Percentiles rank a stretch among this genome's conserved stretches.
phyloP scores from a whole-genome alignment of 352 stramenopile species.

The Phytophthora capsici region DNA sequence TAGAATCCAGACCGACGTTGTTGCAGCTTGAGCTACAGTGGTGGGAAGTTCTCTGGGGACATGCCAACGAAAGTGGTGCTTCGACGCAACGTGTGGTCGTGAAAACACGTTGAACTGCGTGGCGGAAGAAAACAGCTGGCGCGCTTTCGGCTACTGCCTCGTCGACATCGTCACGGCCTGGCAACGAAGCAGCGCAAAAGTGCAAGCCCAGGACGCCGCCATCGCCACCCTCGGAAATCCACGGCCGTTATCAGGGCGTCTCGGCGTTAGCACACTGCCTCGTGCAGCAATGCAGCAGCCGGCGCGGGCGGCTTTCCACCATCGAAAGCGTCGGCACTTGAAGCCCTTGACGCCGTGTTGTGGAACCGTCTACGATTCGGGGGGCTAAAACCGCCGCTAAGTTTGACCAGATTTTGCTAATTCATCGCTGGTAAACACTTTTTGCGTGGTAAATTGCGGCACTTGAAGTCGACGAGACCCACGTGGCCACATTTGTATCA shows the following conservation, averaged over 20 bases:
- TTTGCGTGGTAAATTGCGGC: conserved; percentile 1
- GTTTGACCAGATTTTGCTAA: conserved; percentile 31
- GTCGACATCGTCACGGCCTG: conserved; percentile 26
- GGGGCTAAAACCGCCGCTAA: conserved; percentile 10
- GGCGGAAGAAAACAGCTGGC: conserved; percentile 22
- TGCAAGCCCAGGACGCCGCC: not conserved
- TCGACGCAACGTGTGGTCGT: conserved; percentile 20
- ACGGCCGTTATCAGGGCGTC: conserved; percentile 22
- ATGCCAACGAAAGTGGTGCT: conserved; percentile 13
- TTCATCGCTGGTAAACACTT: conserved; percentile 17
- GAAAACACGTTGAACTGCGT: conserved; percentile 24
- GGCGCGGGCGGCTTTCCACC: conserved; percentile 16
- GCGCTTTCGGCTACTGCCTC: conserved; percentile 21
- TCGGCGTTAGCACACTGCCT: conserved; percentile 5
- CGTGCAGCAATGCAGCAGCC: conserved; percentile 7
- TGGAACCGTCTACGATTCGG: conserved; percentile 16
- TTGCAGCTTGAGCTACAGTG: too few species aligned
- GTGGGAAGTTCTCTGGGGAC: not conserved
- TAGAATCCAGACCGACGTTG: too few species aligned
- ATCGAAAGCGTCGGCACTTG: conserved; percentile 3
- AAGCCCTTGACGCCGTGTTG: conserved; percentile 1
- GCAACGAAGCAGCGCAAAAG: conserved; percentile 8
- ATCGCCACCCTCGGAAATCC: conserved; percentile 18
- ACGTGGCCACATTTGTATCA: not conserved
- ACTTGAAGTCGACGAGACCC: not conserved